phyloP scores from a whole-genome alignment of 2,329 filamentous ascomycete species.

The Apiospora saccharicola region DNA sequence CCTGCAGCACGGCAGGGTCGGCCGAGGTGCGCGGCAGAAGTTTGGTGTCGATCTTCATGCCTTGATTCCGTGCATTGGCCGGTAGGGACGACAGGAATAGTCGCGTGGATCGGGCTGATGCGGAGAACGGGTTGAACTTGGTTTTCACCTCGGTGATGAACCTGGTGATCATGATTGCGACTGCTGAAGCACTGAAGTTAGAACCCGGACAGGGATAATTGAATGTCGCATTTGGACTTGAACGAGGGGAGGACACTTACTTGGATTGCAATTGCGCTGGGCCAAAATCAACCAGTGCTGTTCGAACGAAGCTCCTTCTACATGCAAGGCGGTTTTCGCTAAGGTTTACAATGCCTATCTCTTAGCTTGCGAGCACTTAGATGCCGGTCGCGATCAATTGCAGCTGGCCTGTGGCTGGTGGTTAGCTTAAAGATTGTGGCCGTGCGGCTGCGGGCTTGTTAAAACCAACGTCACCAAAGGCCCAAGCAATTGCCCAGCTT shows the following conservation, averaged over 20 bases:
- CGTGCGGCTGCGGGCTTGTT: background rate
- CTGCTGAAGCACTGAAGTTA: background rate
- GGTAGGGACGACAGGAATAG: constrained; percentile 88
- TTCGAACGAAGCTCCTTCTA: background rate
- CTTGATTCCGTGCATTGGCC: constrained; percentile 74
- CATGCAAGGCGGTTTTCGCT: constrained; percentile 15
- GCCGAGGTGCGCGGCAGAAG: constrained; percentile 75
- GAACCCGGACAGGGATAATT: background rate
- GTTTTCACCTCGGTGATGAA: constrained; percentile 88
- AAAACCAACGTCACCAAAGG: constrained; percentile 20
- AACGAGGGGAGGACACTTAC: background rate
- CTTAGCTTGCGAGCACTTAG: background rate
- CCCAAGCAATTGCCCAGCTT: background rate
- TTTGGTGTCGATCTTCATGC: constrained; percentile 80
- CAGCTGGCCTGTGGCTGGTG: background rate
- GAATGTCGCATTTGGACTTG: background rate
- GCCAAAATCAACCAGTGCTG: background rate
- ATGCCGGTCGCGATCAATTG: constrained; percentile 3
- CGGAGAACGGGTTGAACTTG: constrained; percentile 91
- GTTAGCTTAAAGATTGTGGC: background rate
- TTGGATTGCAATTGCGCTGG: constrained; percentile 3
- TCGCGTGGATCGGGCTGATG: constrained; percentile 80
- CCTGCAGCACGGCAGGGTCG: constrained; percentile 71
- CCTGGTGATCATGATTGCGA: constrained; percentile 74
- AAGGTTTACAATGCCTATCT: constrained; percentile 3